Percentiles rank a stretch among this genome's conserved stretches.
Evolutionary conservation across 345 rosid genomes (phyloP).

Genomic region (Trapa incisa): DNA sequence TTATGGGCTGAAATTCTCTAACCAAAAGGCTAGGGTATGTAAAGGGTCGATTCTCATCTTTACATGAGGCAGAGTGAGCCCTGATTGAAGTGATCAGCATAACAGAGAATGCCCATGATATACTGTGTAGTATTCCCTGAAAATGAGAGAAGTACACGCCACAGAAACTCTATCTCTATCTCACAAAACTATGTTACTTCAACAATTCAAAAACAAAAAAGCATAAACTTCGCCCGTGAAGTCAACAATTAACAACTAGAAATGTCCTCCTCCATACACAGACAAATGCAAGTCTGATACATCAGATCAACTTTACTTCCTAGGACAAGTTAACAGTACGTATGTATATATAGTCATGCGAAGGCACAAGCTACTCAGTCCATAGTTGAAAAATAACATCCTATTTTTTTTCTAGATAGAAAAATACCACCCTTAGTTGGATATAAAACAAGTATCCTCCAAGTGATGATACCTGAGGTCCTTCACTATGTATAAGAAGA

Average conservation of each 20-base stretch:
- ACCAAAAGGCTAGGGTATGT: neutral
- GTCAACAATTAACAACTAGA: no score
- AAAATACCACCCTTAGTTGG: neutral
- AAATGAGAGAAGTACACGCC: neutral
- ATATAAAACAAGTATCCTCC: neutral
- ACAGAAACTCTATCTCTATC: neutral
- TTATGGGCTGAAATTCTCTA: neutral
- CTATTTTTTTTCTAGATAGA: no score
- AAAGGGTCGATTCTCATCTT: neutral
- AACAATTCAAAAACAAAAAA: neutral
- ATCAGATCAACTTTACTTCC: neutral
- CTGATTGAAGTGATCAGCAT: neutral
- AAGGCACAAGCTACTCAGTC: neutral
- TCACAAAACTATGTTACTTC: neutral
- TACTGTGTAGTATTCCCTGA: neutral
- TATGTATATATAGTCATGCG: neutral
- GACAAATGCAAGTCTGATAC: neutral
- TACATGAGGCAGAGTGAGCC: neutral
- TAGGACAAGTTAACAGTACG: neutral
- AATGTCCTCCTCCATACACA: neutral
- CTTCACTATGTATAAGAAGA: neutral
- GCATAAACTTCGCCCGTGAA: neutral
- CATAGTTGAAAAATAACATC: neutral
- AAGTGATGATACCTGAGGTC: neutral
- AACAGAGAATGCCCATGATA: slow-evolving; percentile 2